Base-by-base conservation (phyloP, 306 rosid genomes). In the Castanea sativa region DNA sequence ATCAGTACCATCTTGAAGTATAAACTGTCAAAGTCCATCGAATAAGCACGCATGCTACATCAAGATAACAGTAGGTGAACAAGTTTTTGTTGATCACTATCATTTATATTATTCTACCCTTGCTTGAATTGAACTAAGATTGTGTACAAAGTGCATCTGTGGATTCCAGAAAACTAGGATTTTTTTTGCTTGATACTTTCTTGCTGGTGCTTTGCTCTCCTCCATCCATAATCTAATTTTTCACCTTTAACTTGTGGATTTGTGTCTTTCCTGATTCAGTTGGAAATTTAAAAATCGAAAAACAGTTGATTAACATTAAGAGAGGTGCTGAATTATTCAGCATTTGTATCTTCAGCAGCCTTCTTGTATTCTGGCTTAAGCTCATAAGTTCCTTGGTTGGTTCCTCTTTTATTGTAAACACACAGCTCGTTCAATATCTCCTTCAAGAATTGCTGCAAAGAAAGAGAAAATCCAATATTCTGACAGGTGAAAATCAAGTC, bases 281-380 rank as follows among this genome's bases (percentile, higher is more conserved):
- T 68, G 27, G 53, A 68, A 20, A 68, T 8, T 1, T 25, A 35
- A 33, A 35, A 68, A 29, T 18, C 1, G 49, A 35, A 35, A 68
- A 68, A 33, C 7, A 6, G 52, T 68, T 67, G 52, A 35, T n/a
- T 68, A 35, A 68, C 18, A 55, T 45, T 61, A 43, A 14, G 55
- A 67, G n/a, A 65, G 29, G 74, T 2, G 5, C 71, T 57, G 56
- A 56, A 59, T 87, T 86, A 93, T 64, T 90, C 99, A 15, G 89
- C 97, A 61, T 25, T 77, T 21, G 90, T 70, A 13, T 93, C 97
- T 80, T 96, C 98, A 20, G 81, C 99, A 57, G 98, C 86, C 81
- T 93, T 93, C 96, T 90, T 96, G 92, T 93, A 96, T 78, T 96
- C 99, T 1, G 98, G 98, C 92, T 96, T 96, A 78, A 96, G 94